Percentiles rank a stretch among this genome's conserved stretches.
These are phyloP conservation scores for Aspergillus sclerotiicarbonarius DNA, from an alignment of 495 filamentous ascomycete genomes.

Conservation along the genomic window DNA sequence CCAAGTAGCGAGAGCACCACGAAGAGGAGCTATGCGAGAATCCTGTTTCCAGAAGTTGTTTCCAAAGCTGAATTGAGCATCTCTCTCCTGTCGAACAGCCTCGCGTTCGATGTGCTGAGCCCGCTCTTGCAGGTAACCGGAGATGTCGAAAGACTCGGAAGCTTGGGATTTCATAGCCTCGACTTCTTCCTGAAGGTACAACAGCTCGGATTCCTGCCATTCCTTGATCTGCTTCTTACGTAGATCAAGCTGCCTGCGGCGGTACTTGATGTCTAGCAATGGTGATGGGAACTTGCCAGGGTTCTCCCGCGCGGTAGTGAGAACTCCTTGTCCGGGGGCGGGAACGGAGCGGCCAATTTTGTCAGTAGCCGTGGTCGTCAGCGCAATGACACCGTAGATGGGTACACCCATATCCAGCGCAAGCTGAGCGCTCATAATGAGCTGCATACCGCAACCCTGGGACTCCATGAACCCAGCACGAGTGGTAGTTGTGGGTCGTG, in stretches of 20 bases:
- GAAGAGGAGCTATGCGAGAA: slow-evolving; percentile 86
- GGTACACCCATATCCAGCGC: slow-evolving; percentile 98
- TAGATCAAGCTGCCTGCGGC: slow-evolving; percentile 88
- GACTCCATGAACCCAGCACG: slow-evolving; percentile 99
- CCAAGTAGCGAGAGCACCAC: slow-evolving; percentile 95
- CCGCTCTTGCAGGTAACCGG: slow-evolving; percentile 83
- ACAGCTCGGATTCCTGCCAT: slow-evolving; percentile 92
- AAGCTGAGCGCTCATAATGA: slow-evolving; percentile 96
- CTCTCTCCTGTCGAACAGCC: slow-evolving; percentile 84
- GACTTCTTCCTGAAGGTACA: slow-evolving; percentile 89
- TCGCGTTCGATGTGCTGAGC: slow-evolving; percentile 85
- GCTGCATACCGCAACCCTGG: slow-evolving; percentile 95
- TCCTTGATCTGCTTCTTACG: slow-evolving; percentile 88
- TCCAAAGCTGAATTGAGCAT: slow-evolving; percentile 84
- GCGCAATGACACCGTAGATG: slow-evolving; percentile 90
- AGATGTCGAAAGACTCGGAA: slow-evolving; percentile 63
- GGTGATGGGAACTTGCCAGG: slow-evolving; percentile 90
- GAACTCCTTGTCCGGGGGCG: slow-evolving; percentile 91
- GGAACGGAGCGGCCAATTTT: slow-evolving; percentile 98
- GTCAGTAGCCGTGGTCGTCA: slow-evolving; percentile 97
- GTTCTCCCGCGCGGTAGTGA: slow-evolving; percentile 94
- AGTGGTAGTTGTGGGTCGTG: slow-evolving; percentile 92
- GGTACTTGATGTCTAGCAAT: slow-evolving; percentile 93
- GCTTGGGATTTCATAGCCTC: slow-evolving; percentile 84
- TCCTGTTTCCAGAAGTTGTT: slow-evolving; percentile 99